Evolutionary conservation across 2,329 filamentous ascomycete species (phyloP), one percentile per base, ranked within the genome.

Genomic region (Fusarium floridanum): DNA sequence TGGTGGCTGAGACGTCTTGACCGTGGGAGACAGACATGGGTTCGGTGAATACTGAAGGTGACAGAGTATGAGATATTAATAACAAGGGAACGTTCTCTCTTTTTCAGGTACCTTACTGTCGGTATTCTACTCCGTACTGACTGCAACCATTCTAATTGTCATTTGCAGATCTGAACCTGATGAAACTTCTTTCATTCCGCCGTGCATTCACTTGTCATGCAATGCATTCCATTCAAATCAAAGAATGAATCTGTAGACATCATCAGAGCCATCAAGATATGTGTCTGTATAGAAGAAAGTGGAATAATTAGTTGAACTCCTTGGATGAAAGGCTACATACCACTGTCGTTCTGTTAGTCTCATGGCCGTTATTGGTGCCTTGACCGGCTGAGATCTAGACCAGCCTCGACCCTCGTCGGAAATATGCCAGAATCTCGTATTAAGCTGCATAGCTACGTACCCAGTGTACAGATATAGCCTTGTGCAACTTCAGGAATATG

Each of bases 391-490:
- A 20, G 29, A 55, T 32, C 55, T 66, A 43, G 39, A 53, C 34
- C 37, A 55, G 36, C 22, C 61, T 55, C 43, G 27, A 45, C 41
- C 39, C 41, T n/a, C 17, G 36, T 55, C 34, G 34, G 61, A 63
- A 55, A 43, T 12, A 56, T n/a, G n/a, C 48, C 48, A 56, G 36
- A 43, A 55, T 29, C 64, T 70, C 50, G 57, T 60, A 56, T 64
- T 17, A 32, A 61, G n/a, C 20, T 45, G 61, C 32, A 68, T 39
- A 68, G 39, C 36, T 34, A 61, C 29, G 22, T 41, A 53, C 48
- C 48, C 17, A 36, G 32, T 57, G 29, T 36, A 37, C 55, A 57
- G 55, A 32, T 55, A 55, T 55, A 32, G 17, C 48, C 8, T 45
- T 50, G 37, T 27, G 22, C 56, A 41, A 59, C 32, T 61, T 32